Evolutionary conservation across 176 grass and related monocot species (phyloP).

Genomic region (Triticum turgidum): DNA sequence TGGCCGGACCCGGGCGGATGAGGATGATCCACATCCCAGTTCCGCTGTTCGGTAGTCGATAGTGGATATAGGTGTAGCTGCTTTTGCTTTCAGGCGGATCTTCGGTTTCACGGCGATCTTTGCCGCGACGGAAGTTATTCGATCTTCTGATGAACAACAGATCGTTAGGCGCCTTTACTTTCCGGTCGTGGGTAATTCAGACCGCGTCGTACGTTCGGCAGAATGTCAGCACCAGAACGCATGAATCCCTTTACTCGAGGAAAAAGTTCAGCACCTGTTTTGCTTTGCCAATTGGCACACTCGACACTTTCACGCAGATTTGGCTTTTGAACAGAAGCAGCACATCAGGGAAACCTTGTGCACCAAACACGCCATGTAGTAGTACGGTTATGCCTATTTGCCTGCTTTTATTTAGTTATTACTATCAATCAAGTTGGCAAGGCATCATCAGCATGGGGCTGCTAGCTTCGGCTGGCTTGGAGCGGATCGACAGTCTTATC

Average conservation of each 20-base stretch:
- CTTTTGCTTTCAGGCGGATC: too few relatives aligned
- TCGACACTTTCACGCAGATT: neutral
- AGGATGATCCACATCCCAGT: neutral
- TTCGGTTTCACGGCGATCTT: slow-evolving; percentile 31
- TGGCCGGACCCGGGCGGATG: neutral
- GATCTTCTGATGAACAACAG: neutral
- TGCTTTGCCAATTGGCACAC: too few relatives aligned
- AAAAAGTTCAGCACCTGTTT: too few relatives aligned
- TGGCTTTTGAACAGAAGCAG: too few relatives aligned
- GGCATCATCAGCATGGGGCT: neutral
- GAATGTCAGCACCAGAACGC: too few relatives aligned
- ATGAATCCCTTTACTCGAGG: too few relatives aligned
- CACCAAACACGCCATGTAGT: slow-evolving; percentile 11
- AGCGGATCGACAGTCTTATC: neutral
- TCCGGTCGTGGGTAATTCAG: too few relatives aligned
- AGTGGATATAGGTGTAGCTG: too few relatives aligned
- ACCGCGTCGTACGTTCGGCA: too few relatives aligned
- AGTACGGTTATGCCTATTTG: neutral
- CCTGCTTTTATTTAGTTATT: neutral
- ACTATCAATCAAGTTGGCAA: neutral
- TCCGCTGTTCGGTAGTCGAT: too few relatives aligned
- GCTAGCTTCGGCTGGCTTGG: neutral
- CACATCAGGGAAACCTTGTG: too few relatives aligned
- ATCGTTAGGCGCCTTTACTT: neutral
- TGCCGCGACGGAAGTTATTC: slow-evolving; percentile 18